These are phyloP conservation scores for Cyberlindnera americana DNA, from an alignment of 805 yeast genomes.

Conservation along the genomic window DNA sequence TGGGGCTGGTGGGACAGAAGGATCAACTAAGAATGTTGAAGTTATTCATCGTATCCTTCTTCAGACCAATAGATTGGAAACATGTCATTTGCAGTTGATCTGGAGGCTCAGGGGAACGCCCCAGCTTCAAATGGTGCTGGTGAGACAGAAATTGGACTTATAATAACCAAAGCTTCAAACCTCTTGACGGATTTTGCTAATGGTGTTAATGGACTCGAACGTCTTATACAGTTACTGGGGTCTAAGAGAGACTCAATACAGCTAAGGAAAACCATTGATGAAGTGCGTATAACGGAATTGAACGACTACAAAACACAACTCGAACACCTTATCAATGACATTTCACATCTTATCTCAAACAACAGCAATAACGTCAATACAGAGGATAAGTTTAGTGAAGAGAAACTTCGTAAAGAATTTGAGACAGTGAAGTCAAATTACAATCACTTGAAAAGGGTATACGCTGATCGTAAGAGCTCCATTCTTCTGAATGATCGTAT, in stretches of 20 bases:
- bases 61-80: not conserved
- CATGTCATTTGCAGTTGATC: conserved; percentile 30
- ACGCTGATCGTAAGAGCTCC: conserved; percentile 46
- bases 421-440: conserved; percentile 46
- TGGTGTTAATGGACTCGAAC: conserved; percentile 48
- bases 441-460: conserved; percentile 40
- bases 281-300: conserved; percentile 18
- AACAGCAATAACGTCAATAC: conserved; percentile 12
- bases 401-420: conserved; percentile 54
- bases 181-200: conserved; percentile 40
- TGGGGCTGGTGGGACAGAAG: too few species aligned
- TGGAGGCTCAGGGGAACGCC: conserved; percentile 26
- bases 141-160: conserved; percentile 19
- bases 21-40: too few species aligned
- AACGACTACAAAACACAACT: conserved; percentile 30
- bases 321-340: conserved; percentile 30
- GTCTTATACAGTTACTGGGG: conserved; percentile 48
- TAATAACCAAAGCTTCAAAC: conserved; percentile 26
- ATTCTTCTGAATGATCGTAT: conserved; percentile 33
- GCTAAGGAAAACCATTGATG: conserved; percentile 33
- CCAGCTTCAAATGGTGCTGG: not conserved
- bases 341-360: conserved; percentile 20
- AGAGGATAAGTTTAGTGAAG: conserved; percentile 28
- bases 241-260: conserved; percentile 38
- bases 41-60: too few species aligned